phyloP scores from a whole-genome alignment of 805 yeast genomes.

The Saccharomycopsis fibuligera region DNA sequence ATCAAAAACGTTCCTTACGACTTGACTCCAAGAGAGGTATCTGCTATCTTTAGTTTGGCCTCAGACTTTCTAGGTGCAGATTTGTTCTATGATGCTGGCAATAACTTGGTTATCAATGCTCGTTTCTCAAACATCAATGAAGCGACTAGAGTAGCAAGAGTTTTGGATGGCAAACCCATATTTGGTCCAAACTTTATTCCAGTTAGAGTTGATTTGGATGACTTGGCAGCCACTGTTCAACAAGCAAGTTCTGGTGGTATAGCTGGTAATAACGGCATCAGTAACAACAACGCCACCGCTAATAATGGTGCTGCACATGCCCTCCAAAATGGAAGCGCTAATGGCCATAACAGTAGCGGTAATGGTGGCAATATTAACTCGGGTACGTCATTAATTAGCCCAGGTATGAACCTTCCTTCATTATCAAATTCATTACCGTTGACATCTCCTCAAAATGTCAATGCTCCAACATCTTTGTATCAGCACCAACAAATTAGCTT shows the following conservation, averaged over 20 bases:
- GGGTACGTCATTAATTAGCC: not conserved
- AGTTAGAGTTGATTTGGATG: conserved; percentile 16
- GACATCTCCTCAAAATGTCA: conserved; percentile 1
- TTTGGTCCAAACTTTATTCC: conserved; percentile 18
- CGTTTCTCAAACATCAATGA: conserved; percentile 7
- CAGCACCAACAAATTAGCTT: conserved; percentile 12
- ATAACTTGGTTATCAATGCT: conserved; percentile 17
- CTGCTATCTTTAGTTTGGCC: conserved; percentile 63
- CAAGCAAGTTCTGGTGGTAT: not conserved
- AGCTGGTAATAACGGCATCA: conserved; percentile 1
- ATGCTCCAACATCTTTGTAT: conserved; percentile 5
- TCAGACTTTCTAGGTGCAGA: conserved; percentile 51
- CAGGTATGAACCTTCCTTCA: conserved; percentile 1
- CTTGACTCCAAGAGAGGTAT: conserved; percentile 58
- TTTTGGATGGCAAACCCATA: conserved; percentile 14
- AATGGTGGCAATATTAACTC: not conserved
- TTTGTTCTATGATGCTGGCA: conserved; percentile 31
- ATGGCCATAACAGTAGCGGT: not conserved
- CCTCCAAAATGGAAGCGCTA: not conserved
- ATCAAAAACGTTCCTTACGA: conserved; percentile 58
- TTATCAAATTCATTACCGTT: not conserved
- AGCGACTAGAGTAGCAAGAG: conserved; percentile 14
- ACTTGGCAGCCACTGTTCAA: not conserved
- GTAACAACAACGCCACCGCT: not conserved
- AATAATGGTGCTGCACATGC: not conserved